These are phyloP conservation scores for Zygosaccharomyces pseudorouxii DNA, from an alignment of 805 yeast species.

Conservation along the genomic window DNA sequence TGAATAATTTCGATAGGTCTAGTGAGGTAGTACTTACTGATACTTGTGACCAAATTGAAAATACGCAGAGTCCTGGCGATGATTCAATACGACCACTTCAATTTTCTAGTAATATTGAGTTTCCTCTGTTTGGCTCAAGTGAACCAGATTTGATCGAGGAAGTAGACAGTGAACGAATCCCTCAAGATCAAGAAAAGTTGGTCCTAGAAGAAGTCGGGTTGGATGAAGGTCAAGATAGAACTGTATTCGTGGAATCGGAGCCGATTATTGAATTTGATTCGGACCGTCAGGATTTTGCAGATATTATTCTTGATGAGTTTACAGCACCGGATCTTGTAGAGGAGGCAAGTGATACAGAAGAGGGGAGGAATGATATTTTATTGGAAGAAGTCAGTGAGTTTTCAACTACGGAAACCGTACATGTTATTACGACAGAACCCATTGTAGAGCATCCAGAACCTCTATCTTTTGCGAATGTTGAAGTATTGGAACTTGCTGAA, in stretches of 20 bases:
- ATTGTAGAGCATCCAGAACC: slow-evolving; percentile 3
- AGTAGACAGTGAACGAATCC: background rate
- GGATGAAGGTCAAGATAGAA: background rate
- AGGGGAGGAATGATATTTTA: background rate
- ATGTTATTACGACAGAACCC: slow-evolving; percentile 4
- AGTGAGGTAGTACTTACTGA: slow-evolving; percentile 6
- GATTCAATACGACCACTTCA: background rate
- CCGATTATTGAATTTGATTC: slow-evolving; percentile 4
- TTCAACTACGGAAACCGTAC: background rate
- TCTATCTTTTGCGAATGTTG: background rate
- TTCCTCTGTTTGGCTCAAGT: background rate
- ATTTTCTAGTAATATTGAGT: background rate
- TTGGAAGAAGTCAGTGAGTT: slow-evolving; percentile 1
- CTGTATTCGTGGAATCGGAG: slow-evolving; percentile 6
- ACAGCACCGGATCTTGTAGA: slow-evolving; percentile 3
- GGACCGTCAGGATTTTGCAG: background rate
- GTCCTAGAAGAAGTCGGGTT: slow-evolving; percentile 5
- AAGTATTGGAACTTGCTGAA: background rate
- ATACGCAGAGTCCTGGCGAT: background rate
- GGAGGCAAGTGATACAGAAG: background rate
- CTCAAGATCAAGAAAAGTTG: background rate
- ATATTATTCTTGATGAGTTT: slow-evolving; percentile 4
- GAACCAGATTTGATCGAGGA: background rate
- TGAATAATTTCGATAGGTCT: slow-evolving; percentile 3
- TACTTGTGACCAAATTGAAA: background rate